Percentiles rank a stretch among this genome's conserved stretches.
phyloP scores from a whole-genome alignment of 139 green algal genomes.

The Chlorella sp. region DNA sequence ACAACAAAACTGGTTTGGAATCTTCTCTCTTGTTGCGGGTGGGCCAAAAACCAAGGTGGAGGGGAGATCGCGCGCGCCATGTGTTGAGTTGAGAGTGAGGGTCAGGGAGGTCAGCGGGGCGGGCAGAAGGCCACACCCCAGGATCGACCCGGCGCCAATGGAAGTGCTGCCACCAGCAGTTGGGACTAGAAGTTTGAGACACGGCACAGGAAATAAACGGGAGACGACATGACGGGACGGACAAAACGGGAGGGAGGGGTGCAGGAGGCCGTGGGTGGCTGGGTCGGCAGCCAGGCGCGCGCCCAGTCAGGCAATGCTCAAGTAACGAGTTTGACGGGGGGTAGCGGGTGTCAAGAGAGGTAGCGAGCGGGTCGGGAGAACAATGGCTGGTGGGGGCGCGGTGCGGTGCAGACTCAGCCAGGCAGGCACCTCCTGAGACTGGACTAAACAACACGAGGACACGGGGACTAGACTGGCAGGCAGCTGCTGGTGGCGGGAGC shows the following conservation, averaged over 20 bases:
- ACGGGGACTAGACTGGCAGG: neutral
- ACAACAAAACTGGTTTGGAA: neutral
- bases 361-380: neutral
- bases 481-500: too few relatives aligned
- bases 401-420: neutral
- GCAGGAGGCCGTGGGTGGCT: neutral
- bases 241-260: neutral
- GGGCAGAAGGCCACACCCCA: neutral
- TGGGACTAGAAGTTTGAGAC: neutral
- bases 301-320: neutral
- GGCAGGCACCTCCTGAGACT: neutral
- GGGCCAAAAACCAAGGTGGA: neutral
- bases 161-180: neutral
- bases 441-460: neutral
- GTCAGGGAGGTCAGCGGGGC: neutral
- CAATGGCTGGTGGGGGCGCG: neutral
- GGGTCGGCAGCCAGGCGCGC: neutral
- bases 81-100: neutral
- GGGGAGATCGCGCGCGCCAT: neutral
- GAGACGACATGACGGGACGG: neutral
- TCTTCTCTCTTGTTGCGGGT: constrained; percentile 20
- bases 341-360: neutral
- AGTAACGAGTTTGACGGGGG: neutral
- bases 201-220: neutral
- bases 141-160: neutral